Conservation (phyloP, 2,329 filamentous ascomycete genomes). For the Dothistroma pini region DNA sequence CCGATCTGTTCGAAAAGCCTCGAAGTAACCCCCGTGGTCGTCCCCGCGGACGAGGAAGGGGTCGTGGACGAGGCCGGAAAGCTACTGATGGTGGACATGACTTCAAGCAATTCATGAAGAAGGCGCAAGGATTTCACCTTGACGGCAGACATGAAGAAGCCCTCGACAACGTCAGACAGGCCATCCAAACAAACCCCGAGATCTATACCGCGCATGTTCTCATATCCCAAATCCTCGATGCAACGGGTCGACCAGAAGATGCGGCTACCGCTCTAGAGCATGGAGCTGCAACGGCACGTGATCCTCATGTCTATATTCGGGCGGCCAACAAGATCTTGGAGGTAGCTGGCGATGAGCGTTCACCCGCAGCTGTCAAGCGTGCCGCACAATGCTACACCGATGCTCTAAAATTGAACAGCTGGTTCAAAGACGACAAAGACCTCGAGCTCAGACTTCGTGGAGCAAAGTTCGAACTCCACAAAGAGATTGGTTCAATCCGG, state of each 20-base stretch:
- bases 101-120: slow-evolving; percentile 64
- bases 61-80: slow-evolving; percentile 42
- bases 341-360: slow-evolving; percentile 41
- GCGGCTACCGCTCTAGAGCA: slow-evolving; percentile 55
- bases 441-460: slow-evolving; percentile 43
- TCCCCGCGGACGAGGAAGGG: slow-evolving; percentile 11
- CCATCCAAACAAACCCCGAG: slow-evolving; percentile 57
- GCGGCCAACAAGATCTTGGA: slow-evolving; percentile 55
- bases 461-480: slow-evolving; percentile 55
- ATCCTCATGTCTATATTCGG: slow-evolving; percentile 55
- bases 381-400: slow-evolving; percentile 53
- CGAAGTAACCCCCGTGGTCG: slow-evolving; percentile 6
- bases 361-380: slow-evolving; percentile 37
- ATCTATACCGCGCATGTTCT: slow-evolving; percentile 60
- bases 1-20: slow-evolving; percentile 18
- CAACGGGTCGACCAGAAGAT: slow-evolving; percentile 54
- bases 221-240: slow-evolving; percentile 56
- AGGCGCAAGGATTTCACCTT: slow-evolving; percentile 66
- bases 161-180: slow-evolving; percentile 48
- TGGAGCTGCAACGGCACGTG: slow-evolving; percentile 56
- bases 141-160: slow-evolving; percentile 59
- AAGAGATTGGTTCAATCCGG: slow-evolving; percentile 47
- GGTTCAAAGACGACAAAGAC: slow-evolving; percentile 37
- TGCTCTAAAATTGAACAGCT: slow-evolving; percentile 42
- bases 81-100: slow-evolving; percentile 66